Evolutionary conservation across 257 asterid genomes (phyloP).

Genomic region (Thymus mandschuricus): DNA sequence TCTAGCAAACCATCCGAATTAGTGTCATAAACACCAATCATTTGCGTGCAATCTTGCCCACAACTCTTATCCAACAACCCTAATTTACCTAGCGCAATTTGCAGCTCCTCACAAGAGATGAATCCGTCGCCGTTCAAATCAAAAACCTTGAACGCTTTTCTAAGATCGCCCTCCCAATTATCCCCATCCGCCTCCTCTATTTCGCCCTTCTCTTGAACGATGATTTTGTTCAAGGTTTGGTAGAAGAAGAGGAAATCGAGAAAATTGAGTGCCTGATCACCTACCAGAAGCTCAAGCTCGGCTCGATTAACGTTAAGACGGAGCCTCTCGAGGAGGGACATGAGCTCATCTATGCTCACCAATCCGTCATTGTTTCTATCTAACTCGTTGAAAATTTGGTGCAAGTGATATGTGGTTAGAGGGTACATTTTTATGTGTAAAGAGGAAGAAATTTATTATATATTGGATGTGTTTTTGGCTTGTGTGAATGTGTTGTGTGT

Average conservation of each 20-base stretch:
- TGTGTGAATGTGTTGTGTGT: neutral
- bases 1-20: conserved; percentile 68
- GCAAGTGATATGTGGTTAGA: conserved; percentile 40
- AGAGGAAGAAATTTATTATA: neutral
- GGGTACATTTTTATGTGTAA: conserved; percentile 39
- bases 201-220: neutral
- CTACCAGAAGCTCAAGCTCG: conserved; percentile 56
- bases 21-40: conserved; percentile 50
- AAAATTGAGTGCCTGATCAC: conserved; percentile 40
- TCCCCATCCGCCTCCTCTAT: neutral
- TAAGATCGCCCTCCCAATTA: conserved; percentile 44
- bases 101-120: conserved; percentile 56
- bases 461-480: neutral
- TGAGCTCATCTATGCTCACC: conserved; percentile 52
- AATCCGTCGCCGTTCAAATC: conserved; percentile 61
- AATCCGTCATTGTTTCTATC: conserved; percentile 54
- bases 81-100: conserved; percentile 44
- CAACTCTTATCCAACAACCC: conserved; percentile 50
- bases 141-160: conserved; percentile 48
- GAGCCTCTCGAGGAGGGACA: conserved; percentile 43
- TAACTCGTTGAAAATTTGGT: conserved; percentile 51
- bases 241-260: conserved; percentile 55
- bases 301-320: conserved; percentile 34
- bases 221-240: conserved; percentile 27
- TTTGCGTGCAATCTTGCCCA: conserved; percentile 43